These are phyloP conservation scores for Leishmania guyanensis DNA, from an alignment of 208 protist genomes.

Conservation along the genomic window DNA sequence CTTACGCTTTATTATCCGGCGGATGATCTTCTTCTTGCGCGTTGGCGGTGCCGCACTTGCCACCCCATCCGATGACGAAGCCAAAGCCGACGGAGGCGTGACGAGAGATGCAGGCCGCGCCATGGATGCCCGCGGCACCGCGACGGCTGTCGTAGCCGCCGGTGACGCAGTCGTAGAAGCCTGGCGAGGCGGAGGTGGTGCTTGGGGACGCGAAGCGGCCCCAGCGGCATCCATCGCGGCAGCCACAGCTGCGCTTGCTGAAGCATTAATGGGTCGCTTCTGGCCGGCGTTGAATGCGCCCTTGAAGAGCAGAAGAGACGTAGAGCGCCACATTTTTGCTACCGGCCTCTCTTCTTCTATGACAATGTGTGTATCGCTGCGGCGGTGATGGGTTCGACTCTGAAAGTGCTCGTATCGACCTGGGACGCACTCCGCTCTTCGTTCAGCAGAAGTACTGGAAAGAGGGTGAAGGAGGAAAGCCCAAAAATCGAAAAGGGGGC, in stretches of 20 bases:
- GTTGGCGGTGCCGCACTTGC: background rate
- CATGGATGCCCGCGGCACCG: background rate
- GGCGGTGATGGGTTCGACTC: background rate
- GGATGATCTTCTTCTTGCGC: slow-evolving; percentile 35
- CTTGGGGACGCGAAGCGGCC: background rate
- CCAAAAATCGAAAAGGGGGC: background rate
- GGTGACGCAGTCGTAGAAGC: background rate
- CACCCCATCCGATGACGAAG: background rate
- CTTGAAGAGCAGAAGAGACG: slow-evolving; percentile 13
- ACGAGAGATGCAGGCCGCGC: slow-evolving; percentile 17
- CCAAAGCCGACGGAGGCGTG: slow-evolving; percentile 9
- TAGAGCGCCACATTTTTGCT: slow-evolving; percentile 21
- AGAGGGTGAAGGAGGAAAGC: background rate
- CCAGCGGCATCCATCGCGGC: background rate
- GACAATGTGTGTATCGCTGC: background rate
- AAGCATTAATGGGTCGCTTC: slow-evolving; percentile 18
- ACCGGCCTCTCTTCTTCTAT: background rate
- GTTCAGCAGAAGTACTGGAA: background rate
- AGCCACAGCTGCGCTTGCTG: background rate
- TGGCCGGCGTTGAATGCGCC: slow-evolving; percentile 9
- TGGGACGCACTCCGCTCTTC: background rate
- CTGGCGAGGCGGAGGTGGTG: background rate
- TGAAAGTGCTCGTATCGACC: background rate
- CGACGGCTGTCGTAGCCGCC: background rate
- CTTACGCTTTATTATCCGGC: slow-evolving; percentile 35